Evolutionary conservation across 2,329 filamentous ascomycete genomes (phyloP).

Genomic region (Podosphaera xanthii): DNA sequence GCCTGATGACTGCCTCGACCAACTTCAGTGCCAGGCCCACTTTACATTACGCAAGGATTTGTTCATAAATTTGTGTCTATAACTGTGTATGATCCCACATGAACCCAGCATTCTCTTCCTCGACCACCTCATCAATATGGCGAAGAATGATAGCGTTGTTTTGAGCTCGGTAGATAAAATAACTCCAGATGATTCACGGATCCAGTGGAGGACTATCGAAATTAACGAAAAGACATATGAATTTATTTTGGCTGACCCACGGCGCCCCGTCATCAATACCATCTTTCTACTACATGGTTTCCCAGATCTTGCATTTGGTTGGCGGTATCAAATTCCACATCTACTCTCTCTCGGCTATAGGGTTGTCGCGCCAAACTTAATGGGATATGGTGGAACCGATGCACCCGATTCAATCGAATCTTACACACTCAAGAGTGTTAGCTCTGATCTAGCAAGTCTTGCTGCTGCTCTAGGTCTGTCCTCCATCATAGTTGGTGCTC

Average conservation of each 20-base stretch:
- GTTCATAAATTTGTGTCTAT: too few species aligned
- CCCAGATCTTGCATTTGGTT: conserved; percentile 62
- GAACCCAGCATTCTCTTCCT: too few species aligned
- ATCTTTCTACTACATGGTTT: conserved; percentile 38
- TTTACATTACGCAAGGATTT: too few species aligned
- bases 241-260: conserved; percentile 33
- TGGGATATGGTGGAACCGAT: conserved; percentile 64
- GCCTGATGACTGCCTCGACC: too few species aligned
- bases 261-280: conserved; percentile 22
- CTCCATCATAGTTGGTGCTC: conserved; percentile 61
- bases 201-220: conserved; percentile 36
- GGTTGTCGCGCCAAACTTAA: conserved; percentile 65
- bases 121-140: too few species aligned
- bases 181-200: conserved; percentile 38
- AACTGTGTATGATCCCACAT: too few species aligned
- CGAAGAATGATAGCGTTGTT: not conserved
- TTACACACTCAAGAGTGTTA: conserved; percentile 51
- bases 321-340: conserved; percentile 71
- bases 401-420: conserved; percentile 36
- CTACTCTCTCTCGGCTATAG: conserved; percentile 49
- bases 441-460: conserved; percentile 54
- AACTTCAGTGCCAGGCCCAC: too few species aligned
- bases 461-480: conserved; percentile 25
- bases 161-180: conserved; percentile 38
- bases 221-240: conserved; percentile 51